phyloP scores from a whole-genome alignment of 106 monocot genomes.

The Acorus calamus region DNA sequence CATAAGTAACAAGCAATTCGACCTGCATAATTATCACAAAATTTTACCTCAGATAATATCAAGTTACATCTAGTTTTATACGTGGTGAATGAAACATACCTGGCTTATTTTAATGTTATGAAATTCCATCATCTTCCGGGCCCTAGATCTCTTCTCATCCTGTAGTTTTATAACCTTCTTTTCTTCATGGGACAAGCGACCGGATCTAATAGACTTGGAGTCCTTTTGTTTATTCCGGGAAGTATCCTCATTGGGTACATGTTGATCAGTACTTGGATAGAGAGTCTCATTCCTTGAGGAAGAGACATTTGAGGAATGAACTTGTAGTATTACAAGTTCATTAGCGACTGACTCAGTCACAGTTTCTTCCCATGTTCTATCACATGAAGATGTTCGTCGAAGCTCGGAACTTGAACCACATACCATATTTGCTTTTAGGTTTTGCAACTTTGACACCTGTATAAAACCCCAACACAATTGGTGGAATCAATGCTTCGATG shows the following conservation, averaged over 20 bases:
- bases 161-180: slow-evolving; percentile 64
- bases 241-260: slow-evolving; percentile 20
- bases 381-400: slow-evolving; percentile 66
- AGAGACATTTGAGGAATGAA: slow-evolving; percentile 32
- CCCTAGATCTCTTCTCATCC: slow-evolving; percentile 71
- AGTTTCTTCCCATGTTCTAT: slow-evolving; percentile 70
- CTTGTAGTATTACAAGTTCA: slow-evolving; percentile 57
- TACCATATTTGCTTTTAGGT: slow-evolving; percentile 30
- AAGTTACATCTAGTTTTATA: too few relatives aligned
- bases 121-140: slow-evolving; percentile 85
- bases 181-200: slow-evolving; percentile 57
- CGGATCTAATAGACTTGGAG: slow-evolving; percentile 36
- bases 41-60: neutral
- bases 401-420: slow-evolving; percentile 57
- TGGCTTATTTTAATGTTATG: slow-evolving; percentile 96
- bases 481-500: neutral
- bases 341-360: slow-evolving; percentile 51
- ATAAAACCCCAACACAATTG: slow-evolving; percentile 2
- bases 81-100: slow-evolving; percentile 24
- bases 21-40: slow-evolving; percentile 40
- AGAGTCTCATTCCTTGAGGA: slow-evolving; percentile 42
- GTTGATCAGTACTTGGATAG: slow-evolving; percentile 30
- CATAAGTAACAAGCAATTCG: slow-evolving; percentile 87
- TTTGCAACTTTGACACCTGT: slow-evolving; percentile 43
- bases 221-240: slow-evolving; percentile 46